phyloP scores from a whole-genome alignment of 2,329 filamentous ascomycete genomes.

The Trichoderma sp. region DNA sequence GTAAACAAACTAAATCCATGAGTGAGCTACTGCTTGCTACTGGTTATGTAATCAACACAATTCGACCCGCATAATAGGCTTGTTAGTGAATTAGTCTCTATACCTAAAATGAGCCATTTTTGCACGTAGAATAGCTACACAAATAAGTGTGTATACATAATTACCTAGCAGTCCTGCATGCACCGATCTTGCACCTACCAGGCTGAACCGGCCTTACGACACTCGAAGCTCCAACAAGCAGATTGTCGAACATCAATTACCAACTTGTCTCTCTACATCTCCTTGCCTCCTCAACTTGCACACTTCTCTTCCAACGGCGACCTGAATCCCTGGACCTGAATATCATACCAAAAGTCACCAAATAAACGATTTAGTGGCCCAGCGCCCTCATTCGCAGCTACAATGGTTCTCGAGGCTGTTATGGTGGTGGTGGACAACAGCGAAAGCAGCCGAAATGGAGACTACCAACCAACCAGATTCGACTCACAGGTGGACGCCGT shows the following conservation, averaged over 20 bases:
- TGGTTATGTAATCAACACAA: background rate
- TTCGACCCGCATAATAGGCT: background rate
- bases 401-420: constrained; percentile 97
- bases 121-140: accelerated
- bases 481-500: constrained; percentile 95
- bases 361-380: background rate
- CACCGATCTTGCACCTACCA: constrained; percentile 27
- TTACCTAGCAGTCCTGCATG: background rate
- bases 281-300: background rate
- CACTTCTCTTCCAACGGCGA: background rate
- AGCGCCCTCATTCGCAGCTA: constrained; percentile 44
- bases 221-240: constrained; percentile 27
- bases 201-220: constrained; percentile 48
- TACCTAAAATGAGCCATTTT: background rate
- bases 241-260: background rate
- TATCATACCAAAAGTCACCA: background rate
- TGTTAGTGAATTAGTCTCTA: background rate
- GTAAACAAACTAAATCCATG: constrained; percentile 10
- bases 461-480: constrained; percentile 87
- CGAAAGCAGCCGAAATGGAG: constrained; percentile 96
- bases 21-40: background rate
- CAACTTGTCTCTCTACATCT: background rate
- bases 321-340: background rate
- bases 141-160: background rate
- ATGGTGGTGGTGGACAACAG: constrained; percentile 99